Conservation (phyloP, 805 yeast species). For the Komagataella pseudopastoris region DNA sequence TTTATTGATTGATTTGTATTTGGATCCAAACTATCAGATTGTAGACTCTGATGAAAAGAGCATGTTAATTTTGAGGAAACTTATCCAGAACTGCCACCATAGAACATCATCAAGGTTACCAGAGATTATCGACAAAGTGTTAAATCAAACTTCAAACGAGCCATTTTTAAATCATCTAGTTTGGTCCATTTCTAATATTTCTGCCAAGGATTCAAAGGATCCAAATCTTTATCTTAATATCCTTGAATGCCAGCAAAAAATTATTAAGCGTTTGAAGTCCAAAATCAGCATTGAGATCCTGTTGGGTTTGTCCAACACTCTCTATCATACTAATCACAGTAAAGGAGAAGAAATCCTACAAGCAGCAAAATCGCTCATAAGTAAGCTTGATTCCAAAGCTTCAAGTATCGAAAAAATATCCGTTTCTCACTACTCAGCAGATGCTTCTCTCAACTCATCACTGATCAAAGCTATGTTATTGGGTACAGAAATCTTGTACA, state of each 20-base stretch:
- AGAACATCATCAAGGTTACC: not conserved
- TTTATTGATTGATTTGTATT: not conserved
- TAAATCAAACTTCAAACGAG: not conserved
- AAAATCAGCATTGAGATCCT: not conserved
- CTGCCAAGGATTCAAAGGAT: conserved; percentile 5
- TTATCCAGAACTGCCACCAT: not conserved
- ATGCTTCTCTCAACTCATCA: not conserved
- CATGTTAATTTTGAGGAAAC: not conserved
- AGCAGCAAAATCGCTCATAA: not conserved
- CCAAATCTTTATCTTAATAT: conserved; percentile 3
- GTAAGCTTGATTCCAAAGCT: not conserved
- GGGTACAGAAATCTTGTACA: not conserved
- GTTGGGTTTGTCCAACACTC: conserved; percentile 1
- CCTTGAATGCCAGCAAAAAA: not conserved
- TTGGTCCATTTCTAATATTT: conserved; percentile 8
- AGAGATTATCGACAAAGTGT: not conserved
- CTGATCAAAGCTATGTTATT: not conserved
- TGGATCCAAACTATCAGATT: not conserved
- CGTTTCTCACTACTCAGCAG: not conserved
- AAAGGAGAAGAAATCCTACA: not conserved
- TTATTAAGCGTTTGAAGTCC: not conserved
- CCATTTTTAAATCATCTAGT: conserved; percentile 11
- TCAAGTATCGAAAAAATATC: not conserved
- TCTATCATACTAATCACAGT: not conserved
- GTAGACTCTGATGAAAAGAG: not conserved